Percentiles rank a stretch among this genome's conserved stretches.
Evolutionary conservation across 2,329 filamentous ascomycete genomes (phyloP).

Genomic region (Leptographium flavum): DNA sequence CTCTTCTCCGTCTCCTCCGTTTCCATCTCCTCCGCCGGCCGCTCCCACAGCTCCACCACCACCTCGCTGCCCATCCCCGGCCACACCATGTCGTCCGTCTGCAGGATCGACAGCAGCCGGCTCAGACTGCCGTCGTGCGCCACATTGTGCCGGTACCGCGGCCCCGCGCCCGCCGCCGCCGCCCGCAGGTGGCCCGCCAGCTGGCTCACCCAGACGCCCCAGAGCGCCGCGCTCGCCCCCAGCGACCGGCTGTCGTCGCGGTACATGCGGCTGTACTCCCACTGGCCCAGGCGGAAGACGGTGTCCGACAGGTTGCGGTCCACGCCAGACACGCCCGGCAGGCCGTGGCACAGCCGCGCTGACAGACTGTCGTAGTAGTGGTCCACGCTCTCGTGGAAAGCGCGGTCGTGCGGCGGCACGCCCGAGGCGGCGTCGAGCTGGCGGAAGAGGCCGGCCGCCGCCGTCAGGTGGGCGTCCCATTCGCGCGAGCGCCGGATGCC

Average conservation of each 20-base stretch:
- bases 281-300: constrained; percentile 64
- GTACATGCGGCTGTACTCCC: constrained; percentile 69
- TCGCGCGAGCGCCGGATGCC: not conserved
- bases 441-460: constrained; percentile 35
- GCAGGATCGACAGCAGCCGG: constrained; percentile 52
- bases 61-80: constrained; percentile 72
- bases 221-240: constrained; percentile 42
- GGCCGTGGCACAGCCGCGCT: constrained; percentile 60
- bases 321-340: constrained; percentile 42
- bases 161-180: constrained; percentile 1
- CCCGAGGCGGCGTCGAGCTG: constrained; percentile 55
- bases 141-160: constrained; percentile 57
- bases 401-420: constrained; percentile 36
- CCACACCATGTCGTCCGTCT: constrained; percentile 67
- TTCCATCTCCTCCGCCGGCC: constrained; percentile 17
- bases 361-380: constrained; percentile 81
- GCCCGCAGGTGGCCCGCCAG: constrained; percentile 48
- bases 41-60: constrained; percentile 61
- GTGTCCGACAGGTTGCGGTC: constrained; percentile 46
- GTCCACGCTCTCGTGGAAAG: constrained; percentile 60
- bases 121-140: constrained; percentile 67
- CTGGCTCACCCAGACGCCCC: constrained; percentile 63
- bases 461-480: constrained; percentile 9
- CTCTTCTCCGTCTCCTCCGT: not conserved
- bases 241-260: constrained; percentile 51